Evolutionary conservation across 768 basidiomycete genomes (phyloP), one percentile per base, ranked within the genome.

Genomic region (Tulasnella calospora): DNA sequence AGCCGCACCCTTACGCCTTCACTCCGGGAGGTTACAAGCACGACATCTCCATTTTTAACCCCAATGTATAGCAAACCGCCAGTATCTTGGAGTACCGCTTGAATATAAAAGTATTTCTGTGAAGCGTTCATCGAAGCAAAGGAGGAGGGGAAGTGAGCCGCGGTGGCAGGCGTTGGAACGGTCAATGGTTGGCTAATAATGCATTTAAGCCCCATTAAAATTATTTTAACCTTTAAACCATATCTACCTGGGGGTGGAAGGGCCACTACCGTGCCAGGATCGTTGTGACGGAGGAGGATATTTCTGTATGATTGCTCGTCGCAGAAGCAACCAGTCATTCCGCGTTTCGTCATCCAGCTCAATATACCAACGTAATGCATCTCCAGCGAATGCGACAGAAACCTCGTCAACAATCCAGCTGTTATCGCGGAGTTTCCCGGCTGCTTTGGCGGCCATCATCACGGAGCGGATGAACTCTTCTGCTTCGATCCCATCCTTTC

Each of bases 51-150:
- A 5, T n/a, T 1, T 51, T 51, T 51, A 10, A 51, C n/a, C 51
- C 51, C 51, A n/a, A 51, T n/a, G 7, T 23, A 51, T 21, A n/a
- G 23, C 21, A 6, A 8, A 5, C 3, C 0, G 3, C 7, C 23
- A n/a, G 23, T 23, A 10, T 51, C 21, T 51, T 23, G 51, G 51
- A 23, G 23, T 23, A 47, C 21, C 23, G 7, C n/a, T 1, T 23
- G 51, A 12, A 51, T 51, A 51, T n/a, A 51, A 23, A 23, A n/a
- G n/a, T 5, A 0, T n/a, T n/a, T 51, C 10, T 46, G 2, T 51
- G 21, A 10, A 10, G 3, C 3, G 1, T 1, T 21, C 0, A 1
- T n/a, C 21, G 1, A 23, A n/a, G 23, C 0, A 6, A 12, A 21
- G 4, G 10, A 0, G 9, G 23, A 3, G 46, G 46, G 21, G 7